Evolutionary conservation across 2,329 filamentous ascomycete species (phyloP).

Genomic region (Claviceps purpurea): DNA sequence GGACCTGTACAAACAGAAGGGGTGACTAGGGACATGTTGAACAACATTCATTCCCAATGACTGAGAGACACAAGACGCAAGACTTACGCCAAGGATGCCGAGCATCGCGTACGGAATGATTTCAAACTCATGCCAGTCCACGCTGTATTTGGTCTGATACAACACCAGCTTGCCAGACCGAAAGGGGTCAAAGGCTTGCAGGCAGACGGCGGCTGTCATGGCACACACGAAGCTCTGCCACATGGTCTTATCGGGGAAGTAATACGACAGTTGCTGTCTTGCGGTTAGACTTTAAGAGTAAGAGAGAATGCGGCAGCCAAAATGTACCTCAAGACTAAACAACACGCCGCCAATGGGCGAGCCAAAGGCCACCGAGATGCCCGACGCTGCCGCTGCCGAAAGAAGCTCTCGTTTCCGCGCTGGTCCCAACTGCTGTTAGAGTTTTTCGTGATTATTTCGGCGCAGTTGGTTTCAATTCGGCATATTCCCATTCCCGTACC

Average conservation of each 20-base stretch:
- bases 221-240: conserved; percentile 99
- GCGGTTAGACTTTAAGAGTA: background rate
- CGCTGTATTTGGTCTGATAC: conserved; percentile 89
- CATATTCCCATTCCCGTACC: conserved; percentile 33
- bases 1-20: background rate
- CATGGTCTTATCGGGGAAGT: conserved; percentile 98
- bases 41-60: conserved; percentile 4
- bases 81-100: conserved; percentile 60
- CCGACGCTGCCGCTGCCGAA: conserved; percentile 81
- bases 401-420: conserved; percentile 87
- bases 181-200: conserved; percentile 90
- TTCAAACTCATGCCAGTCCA: conserved; percentile 89
- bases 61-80: background rate
- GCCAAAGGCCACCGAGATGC: conserved; percentile 88
- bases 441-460: background rate
- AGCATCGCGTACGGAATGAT: conserved; percentile 76
- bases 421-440: conserved; percentile 17
- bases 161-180: conserved; percentile 89
- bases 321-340: conserved; percentile 73
- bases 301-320: too few species aligned
- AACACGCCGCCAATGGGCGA: conserved; percentile 88
- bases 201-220: conserved; percentile 91
- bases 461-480: background rate
- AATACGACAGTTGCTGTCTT: conserved; percentile 73
- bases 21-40: background rate